Conservation (phyloP, 306 rosid species). For the Abrus pulchellus region DNA sequence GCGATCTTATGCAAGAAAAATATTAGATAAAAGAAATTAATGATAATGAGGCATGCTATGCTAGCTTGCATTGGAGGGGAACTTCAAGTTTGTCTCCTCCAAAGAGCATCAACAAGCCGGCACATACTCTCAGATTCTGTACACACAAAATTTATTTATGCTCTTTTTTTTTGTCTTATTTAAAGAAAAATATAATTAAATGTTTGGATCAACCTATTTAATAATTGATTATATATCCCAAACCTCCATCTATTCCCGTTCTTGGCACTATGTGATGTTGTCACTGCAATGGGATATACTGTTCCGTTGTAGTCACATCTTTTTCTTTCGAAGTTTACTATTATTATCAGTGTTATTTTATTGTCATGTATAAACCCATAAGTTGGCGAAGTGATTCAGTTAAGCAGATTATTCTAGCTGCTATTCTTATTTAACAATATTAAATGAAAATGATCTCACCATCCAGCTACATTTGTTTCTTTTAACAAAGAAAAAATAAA, state of each 20-base stretch:
- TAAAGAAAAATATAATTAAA: not conserved
- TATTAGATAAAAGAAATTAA: not conserved
- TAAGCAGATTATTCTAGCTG: not conserved
- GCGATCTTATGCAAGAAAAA: not conserved
- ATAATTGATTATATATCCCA: not conserved
- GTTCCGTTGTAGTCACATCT: conserved; percentile 20
- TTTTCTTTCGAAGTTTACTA: conserved; percentile 17
- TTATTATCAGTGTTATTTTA: not conserved
- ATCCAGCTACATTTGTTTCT: too few relatives aligned
- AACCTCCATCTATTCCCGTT: conserved; percentile 26
- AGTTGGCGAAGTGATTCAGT: not conserved
- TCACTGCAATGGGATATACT: conserved; percentile 30
- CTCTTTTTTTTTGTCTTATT: conserved; percentile 20
- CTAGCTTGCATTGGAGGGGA: not conserved
- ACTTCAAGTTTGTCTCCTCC: conserved; percentile 42
- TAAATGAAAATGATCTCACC: too few relatives aligned
- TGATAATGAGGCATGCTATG: not conserved
- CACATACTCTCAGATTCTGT: conserved; percentile 43
- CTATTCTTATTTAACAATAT: not conserved
- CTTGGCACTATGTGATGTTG: conserved; percentile 15
- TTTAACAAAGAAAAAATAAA: too few relatives aligned
- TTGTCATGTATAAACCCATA: not conserved
- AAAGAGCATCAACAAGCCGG: conserved; percentile 50
- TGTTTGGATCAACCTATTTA: not conserved
- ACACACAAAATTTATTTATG: not conserved